These are phyloP conservation scores for Kewa caespitosa DNA, from an alignment of 179 eudicot species.

Conservation along the genomic window DNA sequence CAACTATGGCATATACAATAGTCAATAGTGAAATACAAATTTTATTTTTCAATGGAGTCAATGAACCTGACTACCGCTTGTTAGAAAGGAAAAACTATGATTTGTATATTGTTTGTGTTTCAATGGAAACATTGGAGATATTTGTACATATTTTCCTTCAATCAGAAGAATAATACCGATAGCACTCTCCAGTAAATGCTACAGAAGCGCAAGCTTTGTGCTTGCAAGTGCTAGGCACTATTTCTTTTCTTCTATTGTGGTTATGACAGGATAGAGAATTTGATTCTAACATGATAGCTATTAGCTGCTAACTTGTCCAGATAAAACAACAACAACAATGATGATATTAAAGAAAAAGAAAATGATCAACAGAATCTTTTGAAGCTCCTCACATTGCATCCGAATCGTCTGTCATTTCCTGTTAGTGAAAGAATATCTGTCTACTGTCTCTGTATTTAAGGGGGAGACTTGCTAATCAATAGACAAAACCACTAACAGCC, in stretches of 20 bases:
- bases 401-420: constrained; percentile 17
- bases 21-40: background rate
- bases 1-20: background rate
- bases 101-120: background rate
- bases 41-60: background rate
- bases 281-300: constrained; percentile 17
- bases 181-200: background rate
- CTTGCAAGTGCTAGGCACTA: background rate
- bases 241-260: constrained; percentile 12
- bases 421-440: constrained; percentile 3
- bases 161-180: background rate
- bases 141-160: background rate
- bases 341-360: too few species aligned
- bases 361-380: constrained; percentile 11
- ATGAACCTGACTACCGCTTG: too few species aligned
- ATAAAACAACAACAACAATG: too few species aligned
- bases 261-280: constrained; percentile 2
- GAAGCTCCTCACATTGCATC: background rate
- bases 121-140: background rate
- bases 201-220: background rate
- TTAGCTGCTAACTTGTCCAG: background rate
- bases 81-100: background rate
- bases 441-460: constrained; percentile 13
- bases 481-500: background rate
- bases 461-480: background rate